Evolutionary conservation across 2,329 filamentous ascomycete species (phyloP), one percentile per base, ranked within the genome.

Genomic region (Cladophialophora exuberans): DNA sequence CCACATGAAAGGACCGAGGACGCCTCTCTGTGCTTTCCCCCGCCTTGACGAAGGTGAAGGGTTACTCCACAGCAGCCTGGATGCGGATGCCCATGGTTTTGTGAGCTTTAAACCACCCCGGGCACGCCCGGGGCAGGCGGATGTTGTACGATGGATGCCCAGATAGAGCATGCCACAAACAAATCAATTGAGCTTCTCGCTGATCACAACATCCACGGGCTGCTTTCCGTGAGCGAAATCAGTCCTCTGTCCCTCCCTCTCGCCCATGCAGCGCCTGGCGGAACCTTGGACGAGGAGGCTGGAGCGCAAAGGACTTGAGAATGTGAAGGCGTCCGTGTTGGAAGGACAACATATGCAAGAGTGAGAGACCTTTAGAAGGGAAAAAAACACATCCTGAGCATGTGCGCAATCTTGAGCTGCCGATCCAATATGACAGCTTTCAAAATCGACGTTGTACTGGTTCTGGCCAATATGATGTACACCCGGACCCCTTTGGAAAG

Each of bases 391-490:
- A 17, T 39, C 30, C 28, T n/a, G 23, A 18, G 23, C 33, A 39
- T 49, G 46, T 49, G 46, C 20, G 26, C 22, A 13, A 20, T 39
- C 17, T 23, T 30, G 7, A 41, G 7, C 22, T 47, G 39, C 28
- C 39, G 54, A 47, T 28, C 23, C 44, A 25, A 54, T 58, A 58
- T 58, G 56, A 58, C 56, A 58, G 23, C 56, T 42, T 42, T 58
- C 56, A 58, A 47, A 42, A 26, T 33, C 15, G 23, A 45, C 48
- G 56, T 28, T 25, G 56, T 58, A 47, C 43, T n/a, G 39, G 46
- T 38, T 7, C 6, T 23, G 31, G 38, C 20, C 38, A 42, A 25
- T 25, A 31, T 2, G 15, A 5, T 42, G 20, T 22, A 13, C 35
- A 2, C n/a, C n/a, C n/a, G n/a, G n/a, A n/a, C n/a, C n/a, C n/a